A percentile compares a stretch with the other conserved stretches of the same genome.
These are phyloP conservation scores for Pueraria montana DNA, from an alignment of 306 rosid genomes.

Conservation along the genomic window DNA sequence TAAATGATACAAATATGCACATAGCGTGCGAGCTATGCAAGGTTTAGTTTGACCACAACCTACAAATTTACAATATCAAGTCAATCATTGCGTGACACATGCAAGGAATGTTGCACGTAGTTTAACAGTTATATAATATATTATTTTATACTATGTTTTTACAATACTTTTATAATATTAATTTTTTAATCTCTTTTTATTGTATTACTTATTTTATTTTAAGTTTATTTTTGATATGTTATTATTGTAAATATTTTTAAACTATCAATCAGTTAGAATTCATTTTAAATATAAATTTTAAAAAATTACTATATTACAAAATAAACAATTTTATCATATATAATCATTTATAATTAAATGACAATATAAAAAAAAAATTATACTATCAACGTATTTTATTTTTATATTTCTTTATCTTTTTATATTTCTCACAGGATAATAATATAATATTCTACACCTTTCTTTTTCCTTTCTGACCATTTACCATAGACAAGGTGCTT, in stretches of 20 bases:
- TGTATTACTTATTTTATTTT: neutral
- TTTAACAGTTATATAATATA: neutral
- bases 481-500: constrained; percentile 48
- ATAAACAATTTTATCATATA: neutral
- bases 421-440: constrained; percentile 12
- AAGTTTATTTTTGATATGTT: neutral
- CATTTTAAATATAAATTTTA: neutral
- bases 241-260: neutral
- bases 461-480: constrained; percentile 36
- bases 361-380: neutral
- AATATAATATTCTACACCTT: constrained; percentile 48
- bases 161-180: neutral
- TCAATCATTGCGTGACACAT: constrained; percentile 55
- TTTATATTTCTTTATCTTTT: neutral
- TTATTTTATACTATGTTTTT: neutral
- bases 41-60: constrained; percentile 48
- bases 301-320: neutral
- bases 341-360: neutral
- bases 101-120: constrained; percentile 48
- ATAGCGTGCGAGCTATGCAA: constrained; percentile 49
- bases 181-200: neutral
- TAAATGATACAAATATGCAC: constrained; percentile 35
- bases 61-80: constrained; percentile 46
- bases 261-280: no score
- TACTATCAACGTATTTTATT: neutral